Evolutionary conservation across 1,284 basidiomycete genomes (phyloP), one percentile per base, ranked within the genome.

Genomic region (Cryptococcus floricola): DNA sequence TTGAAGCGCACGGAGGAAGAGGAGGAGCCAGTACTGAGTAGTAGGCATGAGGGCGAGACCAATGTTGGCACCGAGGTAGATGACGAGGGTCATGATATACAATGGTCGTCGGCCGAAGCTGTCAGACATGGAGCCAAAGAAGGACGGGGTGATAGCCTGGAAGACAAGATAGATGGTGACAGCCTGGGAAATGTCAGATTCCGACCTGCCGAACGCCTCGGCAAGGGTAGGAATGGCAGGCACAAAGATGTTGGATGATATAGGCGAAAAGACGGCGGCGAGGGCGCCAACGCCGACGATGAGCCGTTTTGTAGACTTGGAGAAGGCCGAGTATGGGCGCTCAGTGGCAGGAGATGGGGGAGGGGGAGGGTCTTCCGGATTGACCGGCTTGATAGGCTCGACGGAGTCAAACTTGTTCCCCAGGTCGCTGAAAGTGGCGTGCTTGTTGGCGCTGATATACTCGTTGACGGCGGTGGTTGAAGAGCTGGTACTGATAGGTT

Each of bases 81-180:
- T 54, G 9, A 65, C 31, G n/a, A 78, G 63, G 0, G 70, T 74
- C n/a, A 50, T 52, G 41, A 78, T 66, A 50, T 74, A 74, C 5
- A 77, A 56, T 3, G 77, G 77, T 34, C 75, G 54, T 46, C 70
- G 58, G 31, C 69, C 70, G 42, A 56, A 71, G 6, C 59, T 61
- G 54, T 78, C 77, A 8, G 60, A 63, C 42, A 71, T 63, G 13
- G 65, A 56, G 16, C 74, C 77, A 57, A 74, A 72, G 59, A 77
- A 68, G 6, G 60, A 61, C 1, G 77, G 77, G 9, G 75, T 76
- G 31, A 78, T 56, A 5, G 74, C 75, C 59, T 77, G 75, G 50
- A 73, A 74, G 16, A 75, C 57, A 9, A 77, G 67, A 50, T 75
- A 77, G 34, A 75, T 52, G 0, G 76, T 76, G 12, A 78, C 68